phyloP scores from a whole-genome alignment of 768 basidiomycete species.

The Trametes meyenii region DNA sequence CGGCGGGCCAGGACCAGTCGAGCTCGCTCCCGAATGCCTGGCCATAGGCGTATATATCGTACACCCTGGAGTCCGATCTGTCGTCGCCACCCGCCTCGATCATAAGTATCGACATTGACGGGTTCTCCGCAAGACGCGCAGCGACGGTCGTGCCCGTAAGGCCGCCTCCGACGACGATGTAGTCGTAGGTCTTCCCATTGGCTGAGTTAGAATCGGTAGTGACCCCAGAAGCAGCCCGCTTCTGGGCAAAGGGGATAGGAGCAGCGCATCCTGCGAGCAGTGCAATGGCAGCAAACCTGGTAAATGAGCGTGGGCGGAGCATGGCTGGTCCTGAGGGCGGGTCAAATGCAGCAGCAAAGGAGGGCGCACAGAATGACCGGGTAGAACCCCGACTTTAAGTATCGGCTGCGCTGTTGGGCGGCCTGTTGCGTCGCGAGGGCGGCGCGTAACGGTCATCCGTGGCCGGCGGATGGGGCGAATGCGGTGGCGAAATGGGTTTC shows the following conservation, averaged over 20 bases:
- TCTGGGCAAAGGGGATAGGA: neutral
- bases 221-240: constrained; percentile 10
- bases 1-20: constrained; percentile 36
- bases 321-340: neutral
- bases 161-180: constrained; percentile 44
- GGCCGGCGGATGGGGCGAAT: too few relatives aligned
- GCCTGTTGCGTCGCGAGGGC: too few relatives aligned
- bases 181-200: constrained; percentile 30
- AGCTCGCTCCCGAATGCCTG: constrained; percentile 45
- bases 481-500: too few relatives aligned
- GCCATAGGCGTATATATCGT: constrained; percentile 49
- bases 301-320: neutral
- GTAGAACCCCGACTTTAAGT: neutral
- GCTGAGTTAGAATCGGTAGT: neutral
- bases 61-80: constrained; percentile 46
- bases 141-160: constrained; percentile 54
- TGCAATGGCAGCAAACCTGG: neutral
- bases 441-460: too few relatives aligned
- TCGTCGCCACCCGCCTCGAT: constrained; percentile 57
- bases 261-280: neutral
- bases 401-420: too few relatives aligned
- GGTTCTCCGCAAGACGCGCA: constrained; percentile 48
- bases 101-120: constrained; percentile 45
- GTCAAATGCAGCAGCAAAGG: neutral
- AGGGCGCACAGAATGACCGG: neutral